These are phyloP conservation scores for Chlamydomonas sphaeroides DNA, from an alignment of 139 green algal genomes.

Conservation along the genomic window DNA sequence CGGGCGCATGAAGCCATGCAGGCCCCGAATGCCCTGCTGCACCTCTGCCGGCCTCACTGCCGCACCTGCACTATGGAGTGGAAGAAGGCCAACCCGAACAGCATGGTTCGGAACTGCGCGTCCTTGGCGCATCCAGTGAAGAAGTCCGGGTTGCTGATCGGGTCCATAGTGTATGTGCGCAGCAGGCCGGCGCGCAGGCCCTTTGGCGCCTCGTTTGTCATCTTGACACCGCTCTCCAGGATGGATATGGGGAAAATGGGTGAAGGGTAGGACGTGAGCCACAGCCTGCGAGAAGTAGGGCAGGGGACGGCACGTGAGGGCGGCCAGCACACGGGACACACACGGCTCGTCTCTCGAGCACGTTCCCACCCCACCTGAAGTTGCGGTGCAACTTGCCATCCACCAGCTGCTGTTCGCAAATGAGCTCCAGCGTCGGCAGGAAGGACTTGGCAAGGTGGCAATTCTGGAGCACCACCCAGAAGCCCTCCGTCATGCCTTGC, in stretches of 20 bases:
- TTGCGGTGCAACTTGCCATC: conserved; percentile 64
- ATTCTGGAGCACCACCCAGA: conserved; percentile 86
- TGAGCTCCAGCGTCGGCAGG: conserved; percentile 77
- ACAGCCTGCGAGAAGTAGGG: conserved; percentile 58
- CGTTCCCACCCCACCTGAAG: conserved; percentile 44
- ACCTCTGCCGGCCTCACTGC: too few relatives aligned
- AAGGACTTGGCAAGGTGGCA: conserved; percentile 84
- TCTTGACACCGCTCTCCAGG: conserved; percentile 82
- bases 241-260: conserved; percentile 79
- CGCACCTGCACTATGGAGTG: conserved; percentile 75
- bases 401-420: conserved; percentile 78
- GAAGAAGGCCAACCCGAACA: conserved; percentile 84
- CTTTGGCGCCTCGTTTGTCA: conserved; percentile 79
- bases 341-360: too few relatives aligned
- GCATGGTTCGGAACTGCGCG: conserved; percentile 71
- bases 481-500: conserved; percentile 69
- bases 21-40: background rate
- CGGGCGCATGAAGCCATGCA: too few relatives aligned
- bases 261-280: conserved; percentile 80
- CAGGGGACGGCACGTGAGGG: too few relatives aligned
- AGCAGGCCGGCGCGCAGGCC: conserved; percentile 73
- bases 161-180: conserved; percentile 80
- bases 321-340: too few relatives aligned
- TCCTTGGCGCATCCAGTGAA: conserved; percentile 73
- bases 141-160: conserved; percentile 73